Evolutionary conservation across 2,329 filamentous ascomycete species (phyloP), one percentile per base, ranked within the genome.

Genomic region (Talaromyces funiculosus): DNA sequence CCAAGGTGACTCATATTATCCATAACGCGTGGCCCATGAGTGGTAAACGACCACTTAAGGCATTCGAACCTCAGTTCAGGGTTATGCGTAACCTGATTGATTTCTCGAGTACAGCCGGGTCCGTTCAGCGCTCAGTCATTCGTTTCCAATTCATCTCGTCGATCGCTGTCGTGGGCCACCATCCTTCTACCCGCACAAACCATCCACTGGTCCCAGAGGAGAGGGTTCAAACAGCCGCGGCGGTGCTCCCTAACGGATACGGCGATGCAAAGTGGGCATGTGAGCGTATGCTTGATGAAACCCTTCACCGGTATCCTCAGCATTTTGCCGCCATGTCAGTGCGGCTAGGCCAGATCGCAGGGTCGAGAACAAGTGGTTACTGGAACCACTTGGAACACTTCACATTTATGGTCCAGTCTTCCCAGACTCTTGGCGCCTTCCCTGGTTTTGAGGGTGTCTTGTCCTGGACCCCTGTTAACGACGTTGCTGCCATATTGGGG

Each of bases 341-440:
- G 0, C 75, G 82, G 0, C 69, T 78, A 0, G 83, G 79, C 0
- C 83, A 86, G 66, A 80, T 85, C 33, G 73, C 82, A 0, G 83
- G 83, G 0, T 80, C 77, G 0, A 75, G 64, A 3, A 72, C 59
- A 0, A 82, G 70, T 59, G 82, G 82, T 0, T 79, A 78, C 64
- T 85, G 82, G 83, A 85, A 85, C 63, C 70, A 76, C 0, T 72
- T 74, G 22, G 81, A 84, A 65, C 80, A 84, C 62, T 70, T 84
- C 16, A 65, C 72, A 0, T 81, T 81, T 62, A 59, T 85, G 20
- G 66, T 82, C 53, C 83, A 83, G 66, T 80, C 78, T 0, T 75
- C 78, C 0, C 79, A 83, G 63, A 76, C 76, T 0, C 61, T 83
- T 0, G 67, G 69, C 0, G 72, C 67, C 0, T 64, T 80, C 7